These are phyloP conservation scores for Oryza longistaminata DNA, from an alignment of 176 grass and related monocot species.

Conservation along the genomic window DNA sequence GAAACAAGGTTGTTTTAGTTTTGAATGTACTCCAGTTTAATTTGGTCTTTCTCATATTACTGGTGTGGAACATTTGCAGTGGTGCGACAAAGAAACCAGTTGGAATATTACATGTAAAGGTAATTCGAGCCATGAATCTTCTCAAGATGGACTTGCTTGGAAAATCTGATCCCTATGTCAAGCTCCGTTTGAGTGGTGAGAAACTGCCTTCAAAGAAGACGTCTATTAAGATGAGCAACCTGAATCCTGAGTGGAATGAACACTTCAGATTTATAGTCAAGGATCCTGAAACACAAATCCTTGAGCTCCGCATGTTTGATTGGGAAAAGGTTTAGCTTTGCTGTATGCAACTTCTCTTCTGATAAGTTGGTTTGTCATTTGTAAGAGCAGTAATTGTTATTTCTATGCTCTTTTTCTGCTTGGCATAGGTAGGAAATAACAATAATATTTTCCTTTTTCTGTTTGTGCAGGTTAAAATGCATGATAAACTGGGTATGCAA, in stretches of 20 bases:
- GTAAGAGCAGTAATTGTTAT: neutral
- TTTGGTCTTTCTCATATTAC: neutral
- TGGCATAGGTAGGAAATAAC: neutral
- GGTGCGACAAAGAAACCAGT: constrained; percentile 84
- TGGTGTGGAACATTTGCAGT: constrained; percentile 54
- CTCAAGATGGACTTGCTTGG: constrained; percentile 96
- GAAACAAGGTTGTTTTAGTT: neutral
- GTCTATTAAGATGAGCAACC: constrained; percentile 83
- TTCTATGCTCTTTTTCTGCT: constrained; percentile 1
- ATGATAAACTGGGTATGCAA: constrained; percentile 94
- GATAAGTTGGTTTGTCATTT: neutral
- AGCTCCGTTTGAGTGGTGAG: constrained; percentile 85
- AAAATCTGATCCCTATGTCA: constrained; percentile 98
- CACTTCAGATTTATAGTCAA: constrained; percentile 93
- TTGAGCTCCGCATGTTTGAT: constrained; percentile 89
- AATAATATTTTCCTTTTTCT: neutral
- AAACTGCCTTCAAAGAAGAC: constrained; percentile 79
- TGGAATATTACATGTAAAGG: constrained; percentile 83
- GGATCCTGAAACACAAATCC: constrained; percentile 87
- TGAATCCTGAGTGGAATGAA: constrained; percentile 98
- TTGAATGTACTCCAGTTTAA: neutral
- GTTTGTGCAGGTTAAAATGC: constrained; percentile 72
- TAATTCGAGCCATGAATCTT: constrained; percentile 82
- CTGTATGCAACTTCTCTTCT: constrained; percentile 22
- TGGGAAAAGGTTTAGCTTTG: constrained; percentile 96